Evolutionary conservation across 129 eudicot species (phyloP), one percentile per base, ranked within the genome.

Genomic region (Logfia minima): DNA sequence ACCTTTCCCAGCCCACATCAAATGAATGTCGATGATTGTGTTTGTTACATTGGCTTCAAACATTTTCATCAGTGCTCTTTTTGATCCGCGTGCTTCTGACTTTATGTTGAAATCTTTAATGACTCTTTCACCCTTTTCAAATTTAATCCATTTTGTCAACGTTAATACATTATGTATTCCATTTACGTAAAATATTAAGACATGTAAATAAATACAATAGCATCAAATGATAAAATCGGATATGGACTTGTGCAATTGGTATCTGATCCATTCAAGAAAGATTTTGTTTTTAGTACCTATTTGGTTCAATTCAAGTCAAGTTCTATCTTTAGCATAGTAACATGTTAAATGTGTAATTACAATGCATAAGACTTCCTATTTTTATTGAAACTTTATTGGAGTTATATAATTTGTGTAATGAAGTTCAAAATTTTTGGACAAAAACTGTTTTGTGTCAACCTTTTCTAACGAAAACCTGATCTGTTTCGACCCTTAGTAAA

Each of bases 1-100:
- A 34, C 94, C 94, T 75, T 78, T 89, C 28, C 93, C 93, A 5
- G 93, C 93, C 93, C 93, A 89, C 72, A 71, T 64, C 75, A 89
- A 70, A 85, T 89, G 96, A 68, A 89, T 77, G 84, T 89, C 90
- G 61, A 89, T 74, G 60, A 85, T 72, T 8, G 86, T 75, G 81
- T 89, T 85, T 16, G 89, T 89, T 72, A 89, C 87, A 16, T 89
- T 89, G 24, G 85, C 86, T 66, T 83, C 84, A 61, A 79, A 85
- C 21, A n/a, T 37, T 79, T 61, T 89, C 53, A 89, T 75, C 82
- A 87, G 45, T 5, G 96, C 90, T 19, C 66, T 83, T 72, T 85
- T 85, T 4, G 90, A 81, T 43, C 89, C 89, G 0, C 79, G 82
- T 55, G 96, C 89, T 81, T 85, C 96, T 4, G 72, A 63, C 37